Base-by-base conservation (phyloP, 176 grass and related monocot genomes). In the Pontederia paniculata region DNA sequence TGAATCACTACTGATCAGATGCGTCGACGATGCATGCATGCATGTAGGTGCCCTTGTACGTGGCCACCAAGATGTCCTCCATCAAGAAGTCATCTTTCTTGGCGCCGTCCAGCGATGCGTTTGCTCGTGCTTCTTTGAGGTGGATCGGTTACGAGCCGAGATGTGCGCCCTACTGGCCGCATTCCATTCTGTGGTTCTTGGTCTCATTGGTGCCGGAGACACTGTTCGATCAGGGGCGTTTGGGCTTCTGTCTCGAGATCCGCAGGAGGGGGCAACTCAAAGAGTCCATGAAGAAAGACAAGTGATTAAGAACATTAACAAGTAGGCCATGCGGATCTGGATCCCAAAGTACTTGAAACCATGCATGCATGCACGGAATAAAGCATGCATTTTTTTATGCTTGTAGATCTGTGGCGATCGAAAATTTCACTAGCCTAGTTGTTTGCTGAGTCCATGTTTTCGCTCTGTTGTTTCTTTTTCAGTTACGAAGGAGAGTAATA, bases 81-180 rank as follows among this genome's bases (percentile, higher is more conserved):
- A 48, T 19, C 9, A 28, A 4, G 51, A 9, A 45, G 7, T 58
- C 68, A 10, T 66, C 73, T 1, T 12, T 57, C 45, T 50, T 75
- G 2, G 45, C 78, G 19, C 70, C 75, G 20, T 71, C 75, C 42
- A 1, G 78, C 16, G 78, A 72, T 9, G 48, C 21, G 5, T 87
- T 81, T 55, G 78, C 78, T 0, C 54, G 42, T n/a, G 78, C 78
- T 1, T 78, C 83, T 13, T 41, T 68, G 10, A 60, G 46, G 0
- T 81, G 78, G 69, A 75, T 82, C 21, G 83, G 83, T 0, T 70
- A 75, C 12, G 82, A 81, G 16, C 41, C 69, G 9, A 21, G 85
- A 1, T 76, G 76, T 18, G 67, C 73, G 8, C 82, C 88, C 23
- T 62, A 79, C 52, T 50, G 72, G 28, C 50, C 47, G 48, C 88